These are phyloP conservation scores for Fusarium sp. DNA, from an alignment of 2,329 filamentous ascomycete genomes.

Conservation along the genomic window DNA sequence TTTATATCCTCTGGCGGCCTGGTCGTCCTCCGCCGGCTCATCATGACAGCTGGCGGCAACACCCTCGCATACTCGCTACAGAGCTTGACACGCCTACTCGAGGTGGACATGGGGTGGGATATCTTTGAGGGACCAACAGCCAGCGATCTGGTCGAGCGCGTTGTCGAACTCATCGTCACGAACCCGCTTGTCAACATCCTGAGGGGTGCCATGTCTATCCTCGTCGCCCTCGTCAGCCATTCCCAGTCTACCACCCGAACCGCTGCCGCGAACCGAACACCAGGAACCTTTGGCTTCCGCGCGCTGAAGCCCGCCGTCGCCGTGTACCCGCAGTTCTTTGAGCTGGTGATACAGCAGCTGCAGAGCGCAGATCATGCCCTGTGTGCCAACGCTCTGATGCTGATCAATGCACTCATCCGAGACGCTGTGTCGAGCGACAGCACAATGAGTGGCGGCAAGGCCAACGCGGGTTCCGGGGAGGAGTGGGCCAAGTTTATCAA, in stretches of 20 bases:
- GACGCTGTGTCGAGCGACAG: constrained; percentile 86
- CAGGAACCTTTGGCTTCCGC: constrained; percentile 84
- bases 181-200: constrained; percentile 98
- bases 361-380: constrained; percentile 95
- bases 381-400: constrained; percentile 93
- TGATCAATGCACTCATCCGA: constrained; percentile 94
- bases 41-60: constrained; percentile 88
- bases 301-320: constrained; percentile 93
- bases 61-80: constrained; percentile 96
- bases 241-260: constrained; percentile 70
- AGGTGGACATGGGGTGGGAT: constrained; percentile 99
- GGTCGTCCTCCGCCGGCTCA: constrained; percentile 82
- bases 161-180: constrained; percentile 92
- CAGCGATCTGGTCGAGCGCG: constrained; percentile 77
- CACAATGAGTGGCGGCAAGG: constrained; percentile 53
- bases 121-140: constrained; percentile 74
- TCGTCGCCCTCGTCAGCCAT: constrained; percentile 92
- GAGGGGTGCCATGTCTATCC: constrained; percentile 94
- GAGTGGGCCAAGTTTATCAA: constrained; percentile 98
- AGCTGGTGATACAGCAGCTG: constrained; percentile 90
- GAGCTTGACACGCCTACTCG: constrained; percentile 85
- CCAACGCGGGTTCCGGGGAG: constrained; percentile 56
- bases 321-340: constrained; percentile 92
- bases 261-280: constrained; percentile 51
- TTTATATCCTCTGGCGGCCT: constrained; percentile 94